Base-by-base conservation (phyloP, 129 eudicot species). In the Deinandra increscens region DNA sequence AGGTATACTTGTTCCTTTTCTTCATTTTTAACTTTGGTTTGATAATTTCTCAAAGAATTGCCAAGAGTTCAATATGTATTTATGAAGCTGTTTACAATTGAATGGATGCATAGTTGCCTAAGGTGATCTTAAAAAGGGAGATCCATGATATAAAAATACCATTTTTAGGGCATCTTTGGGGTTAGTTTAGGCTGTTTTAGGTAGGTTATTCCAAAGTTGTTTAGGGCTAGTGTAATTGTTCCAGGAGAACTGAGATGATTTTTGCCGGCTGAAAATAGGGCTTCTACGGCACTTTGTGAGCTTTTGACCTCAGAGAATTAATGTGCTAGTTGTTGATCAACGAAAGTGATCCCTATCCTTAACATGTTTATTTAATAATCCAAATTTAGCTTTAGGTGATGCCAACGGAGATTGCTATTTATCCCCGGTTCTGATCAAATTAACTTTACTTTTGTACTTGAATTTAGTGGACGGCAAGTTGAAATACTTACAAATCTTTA, bases 1-100 rank as follows among this genome's bases (percentile, higher is more conserved):
- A 75, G 80, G 80, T 75, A 4, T 43, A 34, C 6, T n/a, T n/a
- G n/a, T n/a, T 42, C 61, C 61, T 34, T 43, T 54, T 34, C 10
- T 74, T 46, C 7, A 41, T 15, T 36, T 71, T 59, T 22, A 71
- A 31, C 6, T 58, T 71, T 41, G 67, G 37, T 31, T 39, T n/a
- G 15, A 11, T 36, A n/a, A 14, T 49, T 19, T 60, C 9, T 46
- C 10, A 46, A 13, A 43, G 31, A 71, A 44, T 44, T 60, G 44
- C 18, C 7, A 10, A 22, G 60, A 73, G 64, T 36, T 73, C 45
- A 74, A 60, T 26, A 26, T 26, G 31, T 26, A 3, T 26, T 26
- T 26, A 1, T 26, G 31, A 26, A 26, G 31, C 31, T n/a, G n/a
- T n/a, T n/a, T n/a, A n/a, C n/a, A 36, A 36, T 4, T 36, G 39